phyloP scores from a whole-genome alignment of 75 land plant genomes.

The Pinus taeda region DNA sequence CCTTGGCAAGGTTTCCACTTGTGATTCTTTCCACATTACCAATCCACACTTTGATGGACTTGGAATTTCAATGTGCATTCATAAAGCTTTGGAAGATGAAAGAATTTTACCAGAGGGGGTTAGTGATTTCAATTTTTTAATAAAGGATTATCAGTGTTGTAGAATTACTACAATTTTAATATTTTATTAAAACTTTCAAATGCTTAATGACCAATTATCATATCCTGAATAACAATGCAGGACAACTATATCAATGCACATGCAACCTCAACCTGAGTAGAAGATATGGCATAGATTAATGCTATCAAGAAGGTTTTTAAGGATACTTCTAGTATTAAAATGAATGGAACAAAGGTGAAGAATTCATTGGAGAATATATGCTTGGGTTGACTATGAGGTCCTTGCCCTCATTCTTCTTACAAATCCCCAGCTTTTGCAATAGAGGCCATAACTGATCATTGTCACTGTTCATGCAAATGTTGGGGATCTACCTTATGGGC shows the following conservation, averaged over 20 bases:
- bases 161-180: too few relatives aligned
- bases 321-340: constrained; percentile 50
- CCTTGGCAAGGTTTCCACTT: constrained; percentile 17
- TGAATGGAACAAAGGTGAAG: constrained; percentile 56
- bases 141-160: too few relatives aligned
- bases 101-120: constrained; percentile 14
- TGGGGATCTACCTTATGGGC: constrained; percentile 83
- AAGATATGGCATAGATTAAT: constrained; percentile 58
- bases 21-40: constrained; percentile 60
- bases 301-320: constrained; percentile 56
- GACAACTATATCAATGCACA: constrained; percentile 56
- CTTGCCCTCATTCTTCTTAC: constrained; percentile 73
- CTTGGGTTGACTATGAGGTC: constrained; percentile 21
- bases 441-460: constrained; percentile 93
- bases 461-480: constrained; percentile 81
- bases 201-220: neutral
- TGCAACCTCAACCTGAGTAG: constrained; percentile 55
- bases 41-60: constrained; percentile 53
- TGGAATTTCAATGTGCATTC: constrained; percentile 48
- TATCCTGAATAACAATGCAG: constrained; percentile 14
- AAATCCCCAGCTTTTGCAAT: constrained; percentile 62
- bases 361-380: neutral
- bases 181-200: too few relatives aligned
- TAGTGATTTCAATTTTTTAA: neutral
- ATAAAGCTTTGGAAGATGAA: constrained; percentile 33